Base-by-base conservation (phyloP, 176 grass and related monocot genomes). In the Musa itinerans region DNA sequence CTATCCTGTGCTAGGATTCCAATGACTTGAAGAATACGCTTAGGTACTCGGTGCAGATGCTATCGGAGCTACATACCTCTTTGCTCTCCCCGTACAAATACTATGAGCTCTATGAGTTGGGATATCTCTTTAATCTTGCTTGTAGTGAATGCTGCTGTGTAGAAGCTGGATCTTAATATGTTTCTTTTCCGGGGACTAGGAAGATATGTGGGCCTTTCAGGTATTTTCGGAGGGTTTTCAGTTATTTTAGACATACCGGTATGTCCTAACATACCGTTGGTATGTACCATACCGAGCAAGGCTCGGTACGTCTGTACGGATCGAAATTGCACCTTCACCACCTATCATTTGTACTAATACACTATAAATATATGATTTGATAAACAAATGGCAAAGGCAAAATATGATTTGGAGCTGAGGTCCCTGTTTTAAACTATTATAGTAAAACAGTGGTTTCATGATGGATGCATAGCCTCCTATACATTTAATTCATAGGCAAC, bases 41-140 rank as follows among this genome's bases (percentile, higher is more conserved):
- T 80, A 96, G 92, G 80, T 92, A 86, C 85, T 96, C 89, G 49
- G 92, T 89, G 56, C 89, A 96, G 89, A 96, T 96, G 92, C 89
- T 96, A 50, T 96, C 89, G 71, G 87, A 89, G 78, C 89, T 96
- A 55, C 86, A 89, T 54, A 96, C 92, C 75, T 96, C 92, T 53
- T 78, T 87, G 56, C 89, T 96, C 67, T 89, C 89, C 17, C 92
- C 89, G 72, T 89, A 96, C 81, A 92, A 92, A 71, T 96, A 96
- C 83, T 92, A 96, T 24, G 87, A 96, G 81, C 85, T 96, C 43
- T 96, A 89, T 96, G 82, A 73, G 89, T 85, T 43, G 13, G 50
- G 61, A 69, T 68, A 22, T 75, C 25, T 50, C 53, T 55, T 43
- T 56, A 54, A 68, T 52, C 53, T 24, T 50, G 54, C 34, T 61